Evolutionary conservation across 2,329 filamentous ascomycete genomes (phyloP), one percentile per base, ranked within the genome.

Genomic region (Penicillium brevicompactum): DNA sequence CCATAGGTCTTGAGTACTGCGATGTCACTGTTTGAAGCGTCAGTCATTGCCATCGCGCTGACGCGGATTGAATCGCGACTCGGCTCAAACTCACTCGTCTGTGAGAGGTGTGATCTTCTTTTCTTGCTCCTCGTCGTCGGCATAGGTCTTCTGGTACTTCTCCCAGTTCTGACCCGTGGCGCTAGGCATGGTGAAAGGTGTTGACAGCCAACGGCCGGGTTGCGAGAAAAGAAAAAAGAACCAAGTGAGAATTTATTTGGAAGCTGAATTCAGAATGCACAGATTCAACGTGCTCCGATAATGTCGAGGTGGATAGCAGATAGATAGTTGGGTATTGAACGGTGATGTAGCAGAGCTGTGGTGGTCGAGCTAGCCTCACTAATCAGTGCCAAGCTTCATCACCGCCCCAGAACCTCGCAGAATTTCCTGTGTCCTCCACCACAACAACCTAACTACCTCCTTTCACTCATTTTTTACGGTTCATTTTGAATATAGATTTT

Each of bases 1-100:
- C 95, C 95, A 77, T 99, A 99, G 59, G 94, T 99, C 82, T 97
- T 99, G 68, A 99, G 86, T 64, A 99, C 94, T 81, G 97, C 92
- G 70, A 99, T 99, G 81, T 99, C 94, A 82, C 93, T 97, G 65
- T 54, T 46, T 53, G 41, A 42, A 53, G 53, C 47, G 60, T 78
- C 68, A 78, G 74, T 42, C 44, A 53, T 54, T 53, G 42, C 13
- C 43, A 52, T 44, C 41, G 21, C 48, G 31, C 37, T 22, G 53
- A 42, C n/a, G 7, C 24, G 16, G 9, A 38, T 49, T 41, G 11
- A 18, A 46, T 42, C 24, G 24, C 31, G 16, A 27, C n/a, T 34
- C 14, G 7, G 10, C 16, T 11, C 32, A 30, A 32, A 80, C 89
- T 64, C 84, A 97, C 93, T 97, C 94, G 81, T 97, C 94, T 66